Evolutionary conservation across 169 alveolate species (phyloP).

Genomic region (Blepharisma undulans): DNA sequence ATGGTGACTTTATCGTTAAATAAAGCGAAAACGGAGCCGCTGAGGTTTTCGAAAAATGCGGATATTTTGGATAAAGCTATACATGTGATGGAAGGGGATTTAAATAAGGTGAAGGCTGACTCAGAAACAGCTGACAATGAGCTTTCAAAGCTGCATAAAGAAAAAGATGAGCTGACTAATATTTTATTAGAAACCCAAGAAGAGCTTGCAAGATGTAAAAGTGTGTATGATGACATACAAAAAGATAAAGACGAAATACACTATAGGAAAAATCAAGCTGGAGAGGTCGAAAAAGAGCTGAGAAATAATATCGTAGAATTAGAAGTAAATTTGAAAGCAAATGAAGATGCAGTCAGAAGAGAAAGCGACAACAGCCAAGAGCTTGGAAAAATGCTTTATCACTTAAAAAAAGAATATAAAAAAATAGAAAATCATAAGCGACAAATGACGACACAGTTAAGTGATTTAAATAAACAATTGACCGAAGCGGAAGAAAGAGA

Average conservation of each 20-base stretch:
- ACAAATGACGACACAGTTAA: background rate
- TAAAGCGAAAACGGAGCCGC: constrained; percentile 49
- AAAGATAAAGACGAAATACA: constrained; percentile 40
- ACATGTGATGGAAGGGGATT: constrained; percentile 48
- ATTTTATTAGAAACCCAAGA: constrained; percentile 39
- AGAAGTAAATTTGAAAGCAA: background rate
- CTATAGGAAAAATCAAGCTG: constrained; percentile 34
- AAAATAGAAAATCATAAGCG: background rate
- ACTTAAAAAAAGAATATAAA: background rate
- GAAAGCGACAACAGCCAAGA: constrained; percentile 24
- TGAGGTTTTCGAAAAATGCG: constrained; percentile 49
- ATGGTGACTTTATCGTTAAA: constrained; percentile 40
- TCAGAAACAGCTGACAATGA: constrained; percentile 2
- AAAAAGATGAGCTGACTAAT: constrained; percentile 43
- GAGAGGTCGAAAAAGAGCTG: constrained; percentile 22
- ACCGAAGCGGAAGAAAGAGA: constrained; percentile 46
- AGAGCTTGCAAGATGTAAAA: constrained; percentile 48
- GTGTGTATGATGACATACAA: constrained; percentile 30
- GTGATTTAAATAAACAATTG: constrained; percentile 43
- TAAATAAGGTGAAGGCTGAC: constrained; percentile 47
- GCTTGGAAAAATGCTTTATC: background rate
- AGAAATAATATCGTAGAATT: constrained; percentile 18
- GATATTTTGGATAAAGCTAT: constrained; percentile 51
- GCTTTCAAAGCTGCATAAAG: constrained; percentile 38
- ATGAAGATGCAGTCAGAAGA: constrained; percentile 27